Evolutionary conservation across 2,329 filamentous ascomycete species (phyloP).

Genomic region (Diplodia intermedia): DNA sequence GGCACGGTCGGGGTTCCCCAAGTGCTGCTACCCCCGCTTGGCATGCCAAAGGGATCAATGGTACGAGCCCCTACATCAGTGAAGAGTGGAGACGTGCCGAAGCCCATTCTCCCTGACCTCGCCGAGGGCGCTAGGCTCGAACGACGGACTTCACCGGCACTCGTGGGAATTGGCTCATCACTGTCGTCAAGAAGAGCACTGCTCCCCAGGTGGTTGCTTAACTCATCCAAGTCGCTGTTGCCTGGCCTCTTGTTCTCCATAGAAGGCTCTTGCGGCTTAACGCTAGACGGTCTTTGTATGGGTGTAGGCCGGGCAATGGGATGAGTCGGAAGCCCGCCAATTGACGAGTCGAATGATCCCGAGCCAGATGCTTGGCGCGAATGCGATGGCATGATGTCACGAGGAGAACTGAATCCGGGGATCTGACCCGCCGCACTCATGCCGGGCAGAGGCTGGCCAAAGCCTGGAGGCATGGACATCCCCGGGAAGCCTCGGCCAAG

Average conservation of each 20-base stretch:
- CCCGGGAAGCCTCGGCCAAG: constrained; percentile 61
- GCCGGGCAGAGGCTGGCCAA: constrained; percentile 53
- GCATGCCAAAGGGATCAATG: constrained; percentile 45
- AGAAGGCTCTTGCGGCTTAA: constrained; percentile 59
- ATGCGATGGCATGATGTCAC: constrained; percentile 62
- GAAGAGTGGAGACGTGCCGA: constrained; percentile 45
- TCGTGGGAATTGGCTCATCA: constrained; percentile 62
- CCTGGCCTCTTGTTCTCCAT: constrained; percentile 48
- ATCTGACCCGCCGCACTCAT: constrained; percentile 47
- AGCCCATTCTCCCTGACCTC: constrained; percentile 42
- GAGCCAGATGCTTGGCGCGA: constrained; percentile 75
- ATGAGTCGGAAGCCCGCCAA: constrained; percentile 62
- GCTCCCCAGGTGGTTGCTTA: constrained; percentile 84
- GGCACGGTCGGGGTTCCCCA: constrained; percentile 50
- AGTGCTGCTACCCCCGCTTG: constrained; percentile 43
- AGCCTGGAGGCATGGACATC: constrained; percentile 65
- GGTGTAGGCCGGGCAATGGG: constrained; percentile 84
- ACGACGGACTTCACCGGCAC: constrained; percentile 47
- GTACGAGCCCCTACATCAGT: constrained; percentile 43
- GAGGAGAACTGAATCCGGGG: constrained; percentile 45
- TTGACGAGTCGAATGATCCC: constrained; percentile 62
- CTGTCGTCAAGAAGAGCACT: constrained; percentile 78
- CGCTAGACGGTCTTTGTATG: constrained; percentile 85
- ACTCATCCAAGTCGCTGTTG: constrained; percentile 70
- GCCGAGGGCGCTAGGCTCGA: constrained; percentile 47